Evolutionary conservation across 2,329 filamentous ascomycete genomes (phyloP).

Genomic region (Magnaporthiopsis incrustans): DNA sequence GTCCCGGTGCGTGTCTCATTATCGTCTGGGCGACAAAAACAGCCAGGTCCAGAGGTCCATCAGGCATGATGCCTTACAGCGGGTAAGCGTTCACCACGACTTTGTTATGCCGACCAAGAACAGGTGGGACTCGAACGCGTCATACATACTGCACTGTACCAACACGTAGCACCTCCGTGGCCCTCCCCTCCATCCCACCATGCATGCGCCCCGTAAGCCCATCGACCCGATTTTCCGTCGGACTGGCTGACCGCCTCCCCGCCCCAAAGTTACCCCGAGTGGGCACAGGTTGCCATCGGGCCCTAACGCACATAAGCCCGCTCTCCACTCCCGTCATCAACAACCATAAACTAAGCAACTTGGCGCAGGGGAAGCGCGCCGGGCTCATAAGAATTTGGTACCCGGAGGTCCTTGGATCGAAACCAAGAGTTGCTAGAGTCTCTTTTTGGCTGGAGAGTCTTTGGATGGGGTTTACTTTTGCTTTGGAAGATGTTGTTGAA

Average conservation of each 20-base stretch:
- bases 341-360: too few relatives aligned
- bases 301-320: not conserved
- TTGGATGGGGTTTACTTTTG: too few relatives aligned
- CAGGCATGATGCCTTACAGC: not conserved
- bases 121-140: not conserved
- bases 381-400: slow-evolving; percentile 23
- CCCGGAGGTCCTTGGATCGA: slow-evolving; percentile 20
- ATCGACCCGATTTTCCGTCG: not conserved
- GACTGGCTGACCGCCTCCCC: not conserved
- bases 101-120: not conserved
- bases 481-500: too few relatives aligned
- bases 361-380: slow-evolving; percentile 14
- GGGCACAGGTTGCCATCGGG: too few relatives aligned
- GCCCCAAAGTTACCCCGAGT: not conserved
- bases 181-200: not conserved
- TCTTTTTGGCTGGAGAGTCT: too few relatives aligned
- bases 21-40: not conserved
- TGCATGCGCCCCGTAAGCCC: not conserved
- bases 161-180: not conserved
- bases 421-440: slow-evolving; percentile 9
- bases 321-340: not conserved
- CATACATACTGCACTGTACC: not conserved
- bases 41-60: not conserved
- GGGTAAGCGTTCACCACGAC: too few relatives aligned
- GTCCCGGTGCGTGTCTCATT: not conserved